A percentile compares a stretch with the other conserved stretches of the same genome.
Evolutionary conservation across 2,329 filamentous ascomycete species (phyloP).

Genomic region (Colletotrichum sp.): DNA sequence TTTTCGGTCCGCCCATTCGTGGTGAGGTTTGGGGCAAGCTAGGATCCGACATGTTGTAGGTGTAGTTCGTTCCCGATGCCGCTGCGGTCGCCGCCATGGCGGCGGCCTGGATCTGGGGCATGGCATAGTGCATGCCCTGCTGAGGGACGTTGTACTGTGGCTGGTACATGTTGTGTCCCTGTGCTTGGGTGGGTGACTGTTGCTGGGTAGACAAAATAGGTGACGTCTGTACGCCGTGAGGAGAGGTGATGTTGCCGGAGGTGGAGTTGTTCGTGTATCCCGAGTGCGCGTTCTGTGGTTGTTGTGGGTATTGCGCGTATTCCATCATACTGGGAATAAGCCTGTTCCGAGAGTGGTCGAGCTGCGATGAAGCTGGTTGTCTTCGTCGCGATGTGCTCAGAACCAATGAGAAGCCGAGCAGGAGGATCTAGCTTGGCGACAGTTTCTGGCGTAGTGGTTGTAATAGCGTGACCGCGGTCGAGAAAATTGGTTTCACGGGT

Average conservation of each 20-base stretch:
- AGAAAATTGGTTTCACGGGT: conserved; percentile 8
- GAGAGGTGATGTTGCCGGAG: conserved; percentile 71
- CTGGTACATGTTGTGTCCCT: conserved; percentile 80
- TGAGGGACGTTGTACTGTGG: conserved; percentile 77
- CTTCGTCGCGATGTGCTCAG: conserved; percentile 31
- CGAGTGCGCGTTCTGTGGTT: conserved; percentile 69
- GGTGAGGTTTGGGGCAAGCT: conserved; percentile 76
- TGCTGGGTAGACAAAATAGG: conserved; percentile 83
- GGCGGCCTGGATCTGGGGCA: conserved; percentile 84
- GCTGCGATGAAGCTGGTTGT: conserved; percentile 24
- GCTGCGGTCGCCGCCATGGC: conserved; percentile 93
- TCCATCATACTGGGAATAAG: conserved; percentile 65
- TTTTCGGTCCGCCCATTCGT: conserved; percentile 76
- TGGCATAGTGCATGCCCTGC: conserved; percentile 81
- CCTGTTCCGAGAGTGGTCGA: background rate
- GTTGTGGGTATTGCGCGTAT: conserved; percentile 76
- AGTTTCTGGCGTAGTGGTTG: background rate
- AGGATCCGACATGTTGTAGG: conserved; percentile 74
- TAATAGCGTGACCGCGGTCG: conserved; percentile 3
- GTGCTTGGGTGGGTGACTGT: conserved; percentile 63
- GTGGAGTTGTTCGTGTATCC: conserved; percentile 65
- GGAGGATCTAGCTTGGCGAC: background rate
- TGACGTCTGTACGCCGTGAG: conserved; percentile 74
- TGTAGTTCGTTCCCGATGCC: conserved; percentile 81
- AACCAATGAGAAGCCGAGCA: conserved; percentile 7